A percentile compares a stretch with the other conserved stretches of the same genome.
phyloP scores from a whole-genome alignment of 352 stramenopile genomes.

The Pythium dissotocum region DNA sequence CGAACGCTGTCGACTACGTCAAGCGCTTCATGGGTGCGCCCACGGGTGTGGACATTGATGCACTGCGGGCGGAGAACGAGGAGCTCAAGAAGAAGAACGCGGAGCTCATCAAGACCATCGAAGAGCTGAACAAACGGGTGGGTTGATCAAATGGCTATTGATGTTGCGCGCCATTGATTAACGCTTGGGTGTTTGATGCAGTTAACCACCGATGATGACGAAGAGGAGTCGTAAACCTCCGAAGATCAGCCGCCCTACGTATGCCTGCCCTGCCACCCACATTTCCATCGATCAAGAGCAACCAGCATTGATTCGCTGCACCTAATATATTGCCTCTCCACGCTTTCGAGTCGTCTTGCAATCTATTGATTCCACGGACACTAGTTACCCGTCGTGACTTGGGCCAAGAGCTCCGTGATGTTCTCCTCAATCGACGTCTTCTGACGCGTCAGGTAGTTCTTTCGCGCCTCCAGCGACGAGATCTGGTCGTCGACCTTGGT shows the following conservation, averaged over 20 bases:
- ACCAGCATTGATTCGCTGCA: not conserved
- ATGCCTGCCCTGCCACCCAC: not conserved
- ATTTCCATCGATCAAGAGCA: not conserved
- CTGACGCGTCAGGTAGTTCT: conserved; percentile 81
- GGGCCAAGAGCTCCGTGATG: conserved; percentile 81
- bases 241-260: not conserved
- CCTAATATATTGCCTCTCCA: conserved; percentile 29
- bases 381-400: conserved; percentile 50
- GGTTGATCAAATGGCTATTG: conserved; percentile 8
- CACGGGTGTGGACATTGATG: conserved; percentile 90
- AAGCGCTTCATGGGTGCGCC: conserved; percentile 95
- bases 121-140: conserved; percentile 91
- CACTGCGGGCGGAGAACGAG: conserved; percentile 87
- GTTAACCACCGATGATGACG: conserved; percentile 69
- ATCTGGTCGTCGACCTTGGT: conserved; percentile 68
- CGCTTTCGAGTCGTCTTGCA: conserved; percentile 1
- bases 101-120: conserved; percentile 88
- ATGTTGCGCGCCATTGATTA: not conserved
- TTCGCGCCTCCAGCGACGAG: conserved; percentile 68
- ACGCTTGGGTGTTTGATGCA: conserved; percentile 24
- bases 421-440: conserved; percentile 80
- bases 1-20: conserved; percentile 98
- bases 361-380: not conserved
- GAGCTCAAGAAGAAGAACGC: conserved; percentile 92
- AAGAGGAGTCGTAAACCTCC: conserved; percentile 44